Conservation (phyloP, 1,284 basidiomycete genomes). For the Neotropicomus parvogracilis region DNA sequence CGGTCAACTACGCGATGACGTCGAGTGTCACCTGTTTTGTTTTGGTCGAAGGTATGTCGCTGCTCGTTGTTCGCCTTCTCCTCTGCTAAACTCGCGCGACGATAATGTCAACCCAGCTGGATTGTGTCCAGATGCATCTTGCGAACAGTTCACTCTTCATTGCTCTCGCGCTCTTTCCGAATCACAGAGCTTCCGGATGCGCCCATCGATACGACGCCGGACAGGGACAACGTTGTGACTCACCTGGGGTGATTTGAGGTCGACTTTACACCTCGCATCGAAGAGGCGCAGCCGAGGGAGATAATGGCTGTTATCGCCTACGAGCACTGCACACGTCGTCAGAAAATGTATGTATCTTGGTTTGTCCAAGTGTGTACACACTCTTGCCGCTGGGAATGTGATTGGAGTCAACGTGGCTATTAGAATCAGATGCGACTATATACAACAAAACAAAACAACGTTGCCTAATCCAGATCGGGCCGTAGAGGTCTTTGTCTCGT, state of each 20-base stretch:
- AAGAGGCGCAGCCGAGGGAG: constrained; percentile 32
- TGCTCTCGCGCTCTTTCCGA: constrained; percentile 19
- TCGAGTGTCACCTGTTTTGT: constrained; percentile 53
- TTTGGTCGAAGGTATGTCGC: constrained; percentile 50
- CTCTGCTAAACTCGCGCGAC: constrained; percentile 14
- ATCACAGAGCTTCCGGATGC: constrained; percentile 15
- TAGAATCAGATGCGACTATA: too few species aligned
- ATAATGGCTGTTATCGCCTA: constrained; percentile 21
- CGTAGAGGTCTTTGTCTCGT: too few species aligned
- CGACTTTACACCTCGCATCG: constrained; percentile 17
- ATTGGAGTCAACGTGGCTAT: too few species aligned
- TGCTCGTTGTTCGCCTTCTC: not conserved
- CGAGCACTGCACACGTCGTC: not conserved
- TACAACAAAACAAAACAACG: too few species aligned
- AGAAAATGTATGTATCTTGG: too few species aligned
- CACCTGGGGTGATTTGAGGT: constrained; percentile 13
- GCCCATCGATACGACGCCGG: constrained; percentile 17
- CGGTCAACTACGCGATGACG: constrained; percentile 48
- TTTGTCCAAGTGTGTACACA: too few species aligned
- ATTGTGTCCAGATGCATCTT: constrained; percentile 23
- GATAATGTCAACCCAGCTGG: too few species aligned
- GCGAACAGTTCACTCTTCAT: constrained; percentile 26
- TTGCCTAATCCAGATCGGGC: too few species aligned
- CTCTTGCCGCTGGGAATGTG: too few species aligned
- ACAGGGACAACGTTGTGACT: constrained; percentile 11